Percentiles rank a stretch among this genome's conserved stretches.
Conservation (phyloP, 2,329 filamentous ascomycete genomes). For the Dactylella cylindrospora region DNA sequence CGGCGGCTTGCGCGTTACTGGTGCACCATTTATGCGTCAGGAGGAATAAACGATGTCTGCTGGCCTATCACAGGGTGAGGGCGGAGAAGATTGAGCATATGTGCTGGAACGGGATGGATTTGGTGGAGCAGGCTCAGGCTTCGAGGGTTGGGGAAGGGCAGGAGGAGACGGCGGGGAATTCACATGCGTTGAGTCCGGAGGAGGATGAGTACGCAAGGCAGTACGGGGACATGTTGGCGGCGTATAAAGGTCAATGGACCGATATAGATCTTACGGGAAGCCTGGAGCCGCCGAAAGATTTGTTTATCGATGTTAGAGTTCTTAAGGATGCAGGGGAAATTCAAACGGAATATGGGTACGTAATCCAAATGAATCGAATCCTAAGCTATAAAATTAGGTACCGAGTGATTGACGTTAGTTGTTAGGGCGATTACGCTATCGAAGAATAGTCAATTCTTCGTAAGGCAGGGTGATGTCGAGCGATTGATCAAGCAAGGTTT, state of each 20-base stretch:
- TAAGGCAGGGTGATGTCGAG: slow-evolving; percentile 93
- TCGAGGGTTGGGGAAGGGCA: slow-evolving; percentile 57
- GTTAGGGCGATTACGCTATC: slow-evolving; percentile 86
- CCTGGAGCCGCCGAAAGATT: slow-evolving; percentile 86
- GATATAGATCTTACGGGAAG: slow-evolving; percentile 94
- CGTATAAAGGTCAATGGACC: slow-evolving; percentile 97
- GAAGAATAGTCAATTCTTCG: slow-evolving; percentile 98
- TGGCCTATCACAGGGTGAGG: slow-evolving; percentile 89
- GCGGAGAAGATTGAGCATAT: slow-evolving; percentile 90
- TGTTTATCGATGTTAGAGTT: slow-evolving; percentile 96
- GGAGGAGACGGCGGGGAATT: slow-evolving; percentile 57
- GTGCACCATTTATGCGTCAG: slow-evolving; percentile 95
- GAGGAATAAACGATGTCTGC: slow-evolving; percentile 89
- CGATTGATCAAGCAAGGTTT: slow-evolving; percentile 92
- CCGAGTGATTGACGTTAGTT: slow-evolving; percentile 47
- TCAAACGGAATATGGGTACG: slow-evolving; percentile 94
- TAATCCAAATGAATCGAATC: neutral
- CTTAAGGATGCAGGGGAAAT: slow-evolving; percentile 97
- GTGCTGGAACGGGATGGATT: slow-evolving; percentile 85
- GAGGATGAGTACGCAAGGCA: slow-evolving; percentile 94
- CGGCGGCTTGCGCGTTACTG: slow-evolving; percentile 81
- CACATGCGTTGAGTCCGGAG: slow-evolving; percentile 83
- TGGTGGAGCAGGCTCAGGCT: slow-evolving; percentile 62
- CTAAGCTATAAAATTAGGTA: neutral
- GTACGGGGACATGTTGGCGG: slow-evolving; percentile 88